Base-by-base conservation (phyloP, 768 basidiomycete genomes). In the Rossbeevera mucosa region DNA sequence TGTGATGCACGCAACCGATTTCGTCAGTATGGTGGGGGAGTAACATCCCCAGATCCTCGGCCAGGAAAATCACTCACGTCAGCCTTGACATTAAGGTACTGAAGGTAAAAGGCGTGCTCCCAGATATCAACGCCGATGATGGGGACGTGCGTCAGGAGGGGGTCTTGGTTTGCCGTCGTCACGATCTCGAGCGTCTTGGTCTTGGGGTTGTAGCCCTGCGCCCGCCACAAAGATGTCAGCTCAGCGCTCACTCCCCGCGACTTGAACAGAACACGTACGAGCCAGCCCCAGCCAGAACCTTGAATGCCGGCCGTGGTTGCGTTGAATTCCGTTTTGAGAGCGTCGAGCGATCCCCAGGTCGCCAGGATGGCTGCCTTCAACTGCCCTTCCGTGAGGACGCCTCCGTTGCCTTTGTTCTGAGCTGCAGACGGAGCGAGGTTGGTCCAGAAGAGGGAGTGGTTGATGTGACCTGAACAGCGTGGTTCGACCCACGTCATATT, bases 141-240 rank as follows among this genome's bases (percentile, higher is more conserved):
- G 50, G 93, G 91, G 50, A 81, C 71, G 65, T 83, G 85, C 43
- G 73, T 68, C 59, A 91, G 72, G 46, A 94, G 79, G 53, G 94
- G 94, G 68, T 97, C 94, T 76, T 99, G 96, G 81, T 99, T 98
- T 5, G 92, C 69, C 28, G 96, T 98, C 40, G 96, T 94, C 47
- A 81, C 73, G 59, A 96, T 81, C 76, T 95, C 93, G 51, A 99
- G 83, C 60, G 75, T 76, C 72, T 83, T 82, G 57, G 73, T 81
- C 51, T 65, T 51, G 24, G 82, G 76, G 74, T 91, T 88, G 51
- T 79, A 72, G 4, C 91, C 94, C 88, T 89, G 48, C 31, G 26
- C 21, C 24, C 5, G 31, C 40, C 22, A n/a, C 28, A 7, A 31
- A 0, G 20, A 40, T 9, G 3, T 4, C 0, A 28, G 9, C 2